Conservation (phyloP, 164 flowering plant species). For the Litsea cubeba region DNA sequence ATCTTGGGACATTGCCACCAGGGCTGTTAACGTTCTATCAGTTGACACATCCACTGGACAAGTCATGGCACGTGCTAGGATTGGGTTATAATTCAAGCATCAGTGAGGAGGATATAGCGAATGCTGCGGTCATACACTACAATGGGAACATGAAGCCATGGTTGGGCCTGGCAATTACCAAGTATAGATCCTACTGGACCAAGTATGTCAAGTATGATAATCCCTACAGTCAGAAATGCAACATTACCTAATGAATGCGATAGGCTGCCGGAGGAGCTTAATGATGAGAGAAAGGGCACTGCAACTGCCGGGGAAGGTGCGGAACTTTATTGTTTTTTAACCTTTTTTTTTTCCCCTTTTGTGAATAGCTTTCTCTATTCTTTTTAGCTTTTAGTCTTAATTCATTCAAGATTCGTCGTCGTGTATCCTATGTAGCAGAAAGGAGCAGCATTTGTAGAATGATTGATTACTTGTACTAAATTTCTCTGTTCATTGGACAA, state of each 20-base stretch:
- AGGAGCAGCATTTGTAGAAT: background rate
- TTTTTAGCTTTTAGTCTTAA: background rate
- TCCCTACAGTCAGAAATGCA: constrained; percentile 72
- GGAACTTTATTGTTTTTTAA: too few relatives aligned
- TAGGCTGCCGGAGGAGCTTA: background rate
- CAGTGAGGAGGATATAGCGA: constrained; percentile 68
- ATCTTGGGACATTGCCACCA: constrained; percentile 97
- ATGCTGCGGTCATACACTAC: constrained; percentile 90
- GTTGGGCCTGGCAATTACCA: constrained; percentile 96
- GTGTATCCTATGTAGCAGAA: background rate
- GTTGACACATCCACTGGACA: constrained; percentile 79
- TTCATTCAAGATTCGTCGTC: constrained; percentile 14
- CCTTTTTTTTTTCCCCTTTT: background rate
- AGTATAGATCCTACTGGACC: constrained; percentile 86
- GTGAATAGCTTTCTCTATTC: background rate
- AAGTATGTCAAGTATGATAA: constrained; percentile 84
- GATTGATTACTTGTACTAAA: background rate
- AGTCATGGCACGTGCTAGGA: constrained; percentile 98
- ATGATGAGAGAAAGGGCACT: background rate
- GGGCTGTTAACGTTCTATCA: constrained; percentile 93
- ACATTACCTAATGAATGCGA: constrained; percentile 45
- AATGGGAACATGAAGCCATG: constrained; percentile 99
- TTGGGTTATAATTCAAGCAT: constrained; percentile 92
- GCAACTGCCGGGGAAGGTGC: background rate
- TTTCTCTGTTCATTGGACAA: background rate